A percentile compares a stretch with the other conserved stretches of the same genome.
Evolutionary conservation across 129 eudicot species (phyloP).

Genomic region (Flaveria sonorensis): DNA sequence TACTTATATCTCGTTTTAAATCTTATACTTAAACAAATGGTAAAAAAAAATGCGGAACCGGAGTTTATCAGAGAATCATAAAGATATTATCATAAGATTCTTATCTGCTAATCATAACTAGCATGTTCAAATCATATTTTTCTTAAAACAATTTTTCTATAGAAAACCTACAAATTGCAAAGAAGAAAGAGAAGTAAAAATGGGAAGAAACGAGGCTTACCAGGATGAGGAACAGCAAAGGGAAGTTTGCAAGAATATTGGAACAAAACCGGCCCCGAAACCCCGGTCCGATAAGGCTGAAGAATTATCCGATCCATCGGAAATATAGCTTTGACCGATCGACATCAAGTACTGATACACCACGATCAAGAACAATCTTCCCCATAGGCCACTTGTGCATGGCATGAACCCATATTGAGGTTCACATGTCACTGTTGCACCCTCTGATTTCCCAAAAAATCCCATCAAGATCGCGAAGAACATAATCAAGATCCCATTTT

Average conservation of each 20-base stretch:
- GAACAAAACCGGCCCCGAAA: slow-evolving; percentile 65
- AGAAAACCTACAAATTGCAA: no score
- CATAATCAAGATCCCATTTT: background rate
- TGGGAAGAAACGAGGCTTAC: slow-evolving; percentile 27
- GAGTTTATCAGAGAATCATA: no score
- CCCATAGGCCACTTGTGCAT: slow-evolving; percentile 61
- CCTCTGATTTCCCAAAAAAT: slow-evolving; percentile 11
- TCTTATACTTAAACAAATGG: background rate
- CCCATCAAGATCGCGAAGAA: slow-evolving; percentile 4
- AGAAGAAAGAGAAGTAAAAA: background rate
- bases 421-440: slow-evolving; percentile 51
- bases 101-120: no score
- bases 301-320: slow-evolving; percentile 55
- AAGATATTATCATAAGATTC: no score
- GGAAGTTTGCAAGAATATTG: slow-evolving; percentile 60
- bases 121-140: no score
- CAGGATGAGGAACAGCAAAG: slow-evolving; percentile 49
- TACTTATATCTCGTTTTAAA: background rate
- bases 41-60: no score
- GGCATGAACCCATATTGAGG: slow-evolving; percentile 74
- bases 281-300: slow-evolving; percentile 58
- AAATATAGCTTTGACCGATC: slow-evolving; percentile 51
- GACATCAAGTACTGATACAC: slow-evolving; percentile 62
- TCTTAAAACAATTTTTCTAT: no score
- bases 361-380: slow-evolving; percentile 54